These are phyloP conservation scores for Glycine soja DNA, from an alignment of 306 rosid genomes.

Conservation along the genomic window DNA sequence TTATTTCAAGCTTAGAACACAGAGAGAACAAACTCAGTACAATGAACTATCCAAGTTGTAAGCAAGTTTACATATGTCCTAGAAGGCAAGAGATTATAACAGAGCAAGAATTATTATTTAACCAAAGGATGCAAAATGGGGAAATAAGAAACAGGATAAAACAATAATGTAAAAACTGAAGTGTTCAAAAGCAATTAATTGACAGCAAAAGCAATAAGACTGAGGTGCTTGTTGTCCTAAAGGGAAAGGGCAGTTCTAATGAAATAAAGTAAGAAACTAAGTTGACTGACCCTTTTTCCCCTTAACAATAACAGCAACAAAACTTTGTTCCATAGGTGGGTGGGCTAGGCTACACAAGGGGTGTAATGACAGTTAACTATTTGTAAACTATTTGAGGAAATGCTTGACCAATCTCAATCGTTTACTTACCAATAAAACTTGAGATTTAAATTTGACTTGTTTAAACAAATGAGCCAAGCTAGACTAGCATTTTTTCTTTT, in stretches of 20 bases:
- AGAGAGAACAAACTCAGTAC: conserved; percentile 3
- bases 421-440: too few species aligned
- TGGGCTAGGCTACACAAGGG: too few species aligned
- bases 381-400: too few species aligned
- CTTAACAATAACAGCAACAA: background rate
- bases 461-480: too few species aligned
- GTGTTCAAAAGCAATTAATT: background rate
- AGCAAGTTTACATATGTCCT: background rate
- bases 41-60: conserved; percentile 12
- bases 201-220: background rate
- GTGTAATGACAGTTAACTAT: too few species aligned
- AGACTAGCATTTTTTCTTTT: too few species aligned
- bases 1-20: background rate
- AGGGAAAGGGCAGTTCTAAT: background rate
- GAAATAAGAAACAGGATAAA: background rate
- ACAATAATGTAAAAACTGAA: conserved; percentile 3
- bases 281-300: background rate
- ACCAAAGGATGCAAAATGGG: conserved; percentile 22
- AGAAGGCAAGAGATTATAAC: conserved; percentile 34
- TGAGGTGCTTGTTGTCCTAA: background rate
- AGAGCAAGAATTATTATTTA: background rate
- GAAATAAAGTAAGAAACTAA: background rate
- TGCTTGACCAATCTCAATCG: too few species aligned
- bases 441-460: too few species aligned
- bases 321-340: too few species aligned